Percentiles rank a stretch among this genome's conserved stretches.
phyloP scores from a whole-genome alignment of 192 early-diverging fungal species.

The Dissophora ornata region DNA sequence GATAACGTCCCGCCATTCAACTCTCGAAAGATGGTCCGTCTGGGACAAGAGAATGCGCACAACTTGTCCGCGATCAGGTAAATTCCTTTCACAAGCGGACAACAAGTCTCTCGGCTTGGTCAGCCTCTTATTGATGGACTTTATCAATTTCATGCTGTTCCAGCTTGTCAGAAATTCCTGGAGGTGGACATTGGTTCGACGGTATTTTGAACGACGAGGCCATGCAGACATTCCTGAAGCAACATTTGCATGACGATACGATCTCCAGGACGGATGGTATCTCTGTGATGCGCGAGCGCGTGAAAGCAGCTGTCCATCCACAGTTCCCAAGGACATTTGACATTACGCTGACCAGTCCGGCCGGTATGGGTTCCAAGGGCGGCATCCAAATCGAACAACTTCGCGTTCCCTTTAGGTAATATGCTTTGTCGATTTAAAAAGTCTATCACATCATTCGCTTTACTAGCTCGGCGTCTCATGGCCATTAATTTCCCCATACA shows the following conservation, averaged over 20 bases:
- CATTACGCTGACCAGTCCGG: conserved; percentile 73
- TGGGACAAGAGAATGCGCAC: conserved; percentile 72
- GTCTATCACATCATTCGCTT: too few relatives aligned
- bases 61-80: conserved; percentile 62
- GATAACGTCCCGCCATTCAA: conserved; percentile 83
- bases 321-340: conserved; percentile 67
- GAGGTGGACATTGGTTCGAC: conserved; percentile 76
- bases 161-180: conserved; percentile 71
- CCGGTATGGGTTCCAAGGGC: conserved; percentile 70
- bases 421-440: neutral
- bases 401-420: conserved; percentile 71
- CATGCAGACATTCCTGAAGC: conserved; percentile 61
- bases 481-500: neutral
- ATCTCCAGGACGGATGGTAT: neutral
- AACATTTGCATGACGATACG: conserved; percentile 41
- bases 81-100: conserved; percentile 6
- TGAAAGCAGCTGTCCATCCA: conserved; percentile 22
- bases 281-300: neutral
- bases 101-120: neutral
- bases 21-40: conserved; percentile 67
- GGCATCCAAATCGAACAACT: conserved; percentile 78
- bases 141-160: too few relatives aligned
- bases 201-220: conserved; percentile 65
- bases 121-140: conserved; percentile 9
- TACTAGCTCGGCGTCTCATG: too few relatives aligned